Base-by-base conservation (phyloP, 106 monocot species). In the Amphibolis antarctica region DNA sequence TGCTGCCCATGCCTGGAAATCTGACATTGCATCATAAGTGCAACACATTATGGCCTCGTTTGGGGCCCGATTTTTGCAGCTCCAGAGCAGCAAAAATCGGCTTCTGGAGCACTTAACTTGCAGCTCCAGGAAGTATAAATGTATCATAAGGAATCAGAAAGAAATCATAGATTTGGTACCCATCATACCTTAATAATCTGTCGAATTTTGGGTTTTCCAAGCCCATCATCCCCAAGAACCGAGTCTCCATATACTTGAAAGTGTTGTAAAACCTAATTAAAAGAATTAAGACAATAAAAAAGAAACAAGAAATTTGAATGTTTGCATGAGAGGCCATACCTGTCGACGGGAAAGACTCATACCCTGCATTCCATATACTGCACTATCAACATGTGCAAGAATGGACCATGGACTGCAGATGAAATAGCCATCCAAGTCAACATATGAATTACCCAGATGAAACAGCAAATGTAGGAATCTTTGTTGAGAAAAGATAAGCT, bases 241-340 rank as follows among this genome's bases (percentile, higher is more conserved):
- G 77, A 80, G 46, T 98, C 98, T 63, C 78, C 91, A 74, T 98
- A 91, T 4, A 67, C 21, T 66, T 98, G 85, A 82, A 72, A 98
- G 51, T 79, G 71, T 48, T 88, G 82, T 46, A 98, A 85, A 43
- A 98, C 72, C 98, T 98, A 66, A 42, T 67, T 49, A 49, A 66
- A 57, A 44, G 12, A 46, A 63, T 48, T 14, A 62, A 49, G n/a
- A 63, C n/a, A 43, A 53, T 43, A 18, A n/a, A 27, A 27, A 29
- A 60, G 0, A 51, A 51, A 30, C 13, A 47, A 6, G 17, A 61
- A 30, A 70, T 42, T n/a, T 14, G 43, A 19, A 43, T 42, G 6
- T n/a, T 1, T 29, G 29, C 3, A 18, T 20, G 19, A 60, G 9
- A 44, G 17, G 9, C 26, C 17, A 60, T 50, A 98, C 98, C 91